Conservation (phyloP, 805 yeast species). For the Candida maris region DNA sequence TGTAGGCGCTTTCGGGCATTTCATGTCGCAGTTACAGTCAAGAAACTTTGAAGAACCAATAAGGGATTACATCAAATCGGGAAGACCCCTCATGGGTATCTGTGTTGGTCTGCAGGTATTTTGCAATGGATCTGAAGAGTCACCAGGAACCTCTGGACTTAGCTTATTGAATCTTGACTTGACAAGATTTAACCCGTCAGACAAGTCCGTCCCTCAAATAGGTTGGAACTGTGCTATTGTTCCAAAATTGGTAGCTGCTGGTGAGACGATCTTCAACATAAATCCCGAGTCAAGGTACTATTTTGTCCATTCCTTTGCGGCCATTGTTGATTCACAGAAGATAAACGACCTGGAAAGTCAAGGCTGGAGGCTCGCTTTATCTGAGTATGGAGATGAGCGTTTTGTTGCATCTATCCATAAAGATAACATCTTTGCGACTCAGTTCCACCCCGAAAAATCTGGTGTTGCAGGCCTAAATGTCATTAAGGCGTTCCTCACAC, state of each 20-base stretch:
- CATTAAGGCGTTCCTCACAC: conserved; percentile 65
- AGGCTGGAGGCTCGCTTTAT: conserved; percentile 69
- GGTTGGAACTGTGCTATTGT: conserved; percentile 72
- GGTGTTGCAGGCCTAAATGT: conserved; percentile 85
- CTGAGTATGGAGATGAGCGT: conserved; percentile 71
- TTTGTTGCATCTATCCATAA: conserved; percentile 80
- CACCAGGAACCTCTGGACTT: conserved; percentile 56
- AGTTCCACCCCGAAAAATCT: conserved; percentile 98
- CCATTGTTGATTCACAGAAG: conserved; percentile 44
- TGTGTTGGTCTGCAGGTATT: conserved; percentile 95
- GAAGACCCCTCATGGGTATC: conserved; percentile 90
- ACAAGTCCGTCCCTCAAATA: conserved; percentile 90
- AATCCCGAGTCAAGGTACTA: conserved; percentile 72
- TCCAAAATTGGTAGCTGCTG: conserved; percentile 15
- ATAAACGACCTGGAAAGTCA: conserved; percentile 29
- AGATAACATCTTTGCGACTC: conserved; percentile 88
- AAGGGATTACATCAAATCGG: conserved; percentile 61
- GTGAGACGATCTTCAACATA: conserved; percentile 52
- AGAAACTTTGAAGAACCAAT: conserved; percentile 67
- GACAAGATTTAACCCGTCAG: conserved; percentile 54
- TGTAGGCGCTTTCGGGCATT: conserved; percentile 96
- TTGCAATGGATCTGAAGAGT: conserved; percentile 72
- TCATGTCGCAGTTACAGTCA: conserved; percentile 63
- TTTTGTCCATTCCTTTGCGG: conserved; percentile 94
- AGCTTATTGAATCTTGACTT: conserved; percentile 53